Conservation (phyloP, 805 yeast genomes). For the Yamadazyma phyllophila region DNA sequence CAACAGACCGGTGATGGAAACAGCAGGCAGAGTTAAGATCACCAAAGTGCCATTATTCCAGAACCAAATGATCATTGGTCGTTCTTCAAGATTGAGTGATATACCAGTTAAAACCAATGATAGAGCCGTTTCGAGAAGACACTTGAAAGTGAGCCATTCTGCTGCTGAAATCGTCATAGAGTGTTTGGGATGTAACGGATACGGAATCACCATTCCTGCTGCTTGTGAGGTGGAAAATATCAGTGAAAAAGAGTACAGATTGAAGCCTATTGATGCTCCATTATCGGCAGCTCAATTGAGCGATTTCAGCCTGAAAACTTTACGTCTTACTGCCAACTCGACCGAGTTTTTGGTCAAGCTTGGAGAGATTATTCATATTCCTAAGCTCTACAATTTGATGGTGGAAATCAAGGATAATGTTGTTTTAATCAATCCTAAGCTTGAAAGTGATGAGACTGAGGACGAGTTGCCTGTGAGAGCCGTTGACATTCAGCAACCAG, state of each 20-base stretch:
- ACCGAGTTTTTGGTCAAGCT: constrained; percentile 58
- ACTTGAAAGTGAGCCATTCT: constrained; percentile 49
- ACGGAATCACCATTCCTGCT: constrained; percentile 62
- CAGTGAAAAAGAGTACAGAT: constrained; percentile 19
- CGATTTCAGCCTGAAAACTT: constrained; percentile 24
- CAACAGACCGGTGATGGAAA: constrained; percentile 12
- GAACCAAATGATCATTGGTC: constrained; percentile 50
- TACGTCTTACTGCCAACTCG: constrained; percentile 39
- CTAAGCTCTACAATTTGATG: constrained; percentile 57
- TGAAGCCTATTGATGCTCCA: constrained; percentile 13
- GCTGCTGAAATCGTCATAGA: constrained; percentile 46
- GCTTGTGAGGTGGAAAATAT: constrained; percentile 29
- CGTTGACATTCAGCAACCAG: no score
- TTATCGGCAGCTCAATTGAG: constrained; percentile 9
- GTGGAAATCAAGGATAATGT: constrained; percentile 71
- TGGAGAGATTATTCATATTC: constrained; percentile 64
- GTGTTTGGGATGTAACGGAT: constrained; percentile 84
- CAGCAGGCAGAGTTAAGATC: constrained; percentile 20
- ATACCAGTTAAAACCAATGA: constrained; percentile 46
- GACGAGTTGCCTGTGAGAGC: constrained; percentile 35
- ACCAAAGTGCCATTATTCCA: constrained; percentile 39
- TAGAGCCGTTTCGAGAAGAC: constrained; percentile 66
- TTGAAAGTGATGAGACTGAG: constrained; percentile 45
- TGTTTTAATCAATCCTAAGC: constrained; percentile 49
- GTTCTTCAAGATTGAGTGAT: constrained; percentile 63